Evolutionary conservation across 2,329 filamentous ascomycete species (phyloP).

Genomic region (Teratosphaeria nubilosa): DNA sequence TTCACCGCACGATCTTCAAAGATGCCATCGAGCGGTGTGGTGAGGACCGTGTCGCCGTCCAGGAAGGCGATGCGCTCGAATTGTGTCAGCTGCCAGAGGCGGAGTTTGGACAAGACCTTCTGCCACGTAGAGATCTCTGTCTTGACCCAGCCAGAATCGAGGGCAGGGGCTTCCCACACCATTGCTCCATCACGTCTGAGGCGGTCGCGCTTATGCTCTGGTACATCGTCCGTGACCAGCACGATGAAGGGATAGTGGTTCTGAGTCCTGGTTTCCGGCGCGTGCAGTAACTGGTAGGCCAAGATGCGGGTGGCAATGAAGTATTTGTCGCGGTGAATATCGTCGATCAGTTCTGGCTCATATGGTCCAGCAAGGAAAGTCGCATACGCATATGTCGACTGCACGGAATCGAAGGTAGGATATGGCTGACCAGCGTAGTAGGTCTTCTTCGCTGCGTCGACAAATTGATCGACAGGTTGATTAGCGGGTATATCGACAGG

Average conservation of each 20-base stretch:
- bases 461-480: not conserved
- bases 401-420: not conserved
- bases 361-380: slow-evolving; percentile 16
- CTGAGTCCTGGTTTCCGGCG: slow-evolving; percentile 17
- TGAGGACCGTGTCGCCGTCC: slow-evolving; percentile 26
- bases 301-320: slow-evolving; percentile 22
- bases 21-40: slow-evolving; percentile 20
- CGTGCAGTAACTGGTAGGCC: slow-evolving; percentile 23
- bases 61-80: slow-evolving; percentile 28
- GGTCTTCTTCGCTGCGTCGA: not conserved
- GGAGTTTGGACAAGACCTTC: slow-evolving; percentile 30
- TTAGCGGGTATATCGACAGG: too few species aligned
- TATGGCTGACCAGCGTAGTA: not conserved
- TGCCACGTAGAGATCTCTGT: slow-evolving; percentile 17
- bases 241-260: slow-evolving; percentile 22
- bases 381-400: slow-evolving; percentile 18
- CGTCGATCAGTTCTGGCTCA: slow-evolving; percentile 6
- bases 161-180: slow-evolving; percentile 11
- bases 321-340: slow-evolving; percentile 17
- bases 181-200: slow-evolving; percentile 20
- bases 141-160: slow-evolving; percentile 9
- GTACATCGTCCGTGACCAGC: slow-evolving; percentile 19
- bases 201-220: slow-evolving; percentile 16
- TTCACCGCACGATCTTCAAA: slow-evolving; percentile 24
- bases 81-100: slow-evolving; percentile 29